Percentiles rank a stretch among this genome's conserved stretches.
Evolutionary conservation across 805 yeast genomes (phyloP).

Genomic region (Dipodascus geniculatus): DNA sequence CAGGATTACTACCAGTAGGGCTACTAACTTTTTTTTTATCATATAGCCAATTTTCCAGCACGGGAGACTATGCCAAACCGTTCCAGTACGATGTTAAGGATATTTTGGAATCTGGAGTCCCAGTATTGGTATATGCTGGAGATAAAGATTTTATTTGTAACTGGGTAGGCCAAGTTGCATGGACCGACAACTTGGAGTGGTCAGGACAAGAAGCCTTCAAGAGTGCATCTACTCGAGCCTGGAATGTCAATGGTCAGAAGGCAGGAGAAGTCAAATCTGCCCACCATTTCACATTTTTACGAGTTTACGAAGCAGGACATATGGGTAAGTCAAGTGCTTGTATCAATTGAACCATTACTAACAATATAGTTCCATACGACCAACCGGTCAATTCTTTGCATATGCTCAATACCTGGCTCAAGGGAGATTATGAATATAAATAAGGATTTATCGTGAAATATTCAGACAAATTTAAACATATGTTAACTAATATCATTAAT

Average conservation of each 20-base stretch:
- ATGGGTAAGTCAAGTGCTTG: constrained; percentile 77
- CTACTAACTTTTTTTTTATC: constrained; percentile 35
- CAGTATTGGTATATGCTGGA: constrained; percentile 83
- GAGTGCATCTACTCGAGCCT: constrained; percentile 23
- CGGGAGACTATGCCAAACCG: constrained; percentile 85
- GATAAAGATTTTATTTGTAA: constrained; percentile 90
- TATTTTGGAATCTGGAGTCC: constrained; percentile 57
- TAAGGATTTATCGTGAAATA: neutral
- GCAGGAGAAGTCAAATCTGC: constrained; percentile 68
- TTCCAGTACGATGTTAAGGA: constrained; percentile 59
- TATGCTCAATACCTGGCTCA: constrained; percentile 79
- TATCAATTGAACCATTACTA: neutral
- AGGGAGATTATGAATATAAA: constrained; percentile 38
- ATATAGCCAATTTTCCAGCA: constrained; percentile 58
- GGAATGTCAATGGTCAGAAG: constrained; percentile 31
- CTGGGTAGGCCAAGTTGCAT: constrained; percentile 86
- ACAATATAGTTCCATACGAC: constrained; percentile 90
- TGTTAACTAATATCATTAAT: no score
- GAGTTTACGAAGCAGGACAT: constrained; percentile 87
- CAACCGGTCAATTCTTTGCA: constrained; percentile 69
- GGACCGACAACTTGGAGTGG: constrained; percentile 66
- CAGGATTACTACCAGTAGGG: neutral
- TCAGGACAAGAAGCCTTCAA: constrained; percentile 41
- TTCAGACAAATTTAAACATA: no score
- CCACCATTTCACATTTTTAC: constrained; percentile 64